A percentile compares a stretch with the other conserved stretches of the same genome.
These are phyloP conservation scores for Ramaria rubella DNA, from an alignment of 768 basidiomycete genomes.

Conservation along the genomic window DNA sequence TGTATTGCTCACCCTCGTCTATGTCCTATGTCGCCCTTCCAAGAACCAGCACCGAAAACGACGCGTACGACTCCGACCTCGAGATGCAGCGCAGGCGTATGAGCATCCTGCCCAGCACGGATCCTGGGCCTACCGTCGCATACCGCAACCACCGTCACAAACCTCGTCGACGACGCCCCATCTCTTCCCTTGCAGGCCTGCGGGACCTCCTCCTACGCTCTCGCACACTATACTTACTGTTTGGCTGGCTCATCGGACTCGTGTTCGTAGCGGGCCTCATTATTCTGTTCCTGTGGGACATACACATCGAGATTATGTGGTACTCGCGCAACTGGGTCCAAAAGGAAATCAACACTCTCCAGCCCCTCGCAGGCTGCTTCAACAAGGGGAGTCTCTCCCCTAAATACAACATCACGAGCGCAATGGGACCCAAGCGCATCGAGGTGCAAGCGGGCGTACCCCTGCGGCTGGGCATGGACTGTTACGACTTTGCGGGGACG, in stretches of 20 bases:
- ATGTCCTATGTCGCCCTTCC: conserved; percentile 3
- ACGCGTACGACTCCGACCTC: background rate
- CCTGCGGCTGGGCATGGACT: conserved; percentile 76
- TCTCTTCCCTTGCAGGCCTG: background rate
- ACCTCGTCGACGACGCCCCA: background rate
- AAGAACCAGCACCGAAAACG: background rate
- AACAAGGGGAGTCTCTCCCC: conserved; percentile 50
- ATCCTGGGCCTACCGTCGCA: too few species aligned
- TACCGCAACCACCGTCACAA: background rate
- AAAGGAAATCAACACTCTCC: conserved; percentile 58
- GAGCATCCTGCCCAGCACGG: background rate
- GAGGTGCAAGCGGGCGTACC: conserved; percentile 78
- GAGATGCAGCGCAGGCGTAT: conserved; percentile 1
- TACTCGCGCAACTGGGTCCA: conserved; percentile 73
- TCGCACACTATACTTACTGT: background rate
- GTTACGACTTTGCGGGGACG: conserved; percentile 88
- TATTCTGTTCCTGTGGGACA: conserved; percentile 51
- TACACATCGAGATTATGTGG: conserved; percentile 79
- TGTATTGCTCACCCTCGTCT: background rate
- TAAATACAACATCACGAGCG: conserved; percentile 59
- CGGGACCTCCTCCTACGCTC: background rate
- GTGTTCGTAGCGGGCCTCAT: conserved; percentile 44
- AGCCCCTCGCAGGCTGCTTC: conserved; percentile 72
- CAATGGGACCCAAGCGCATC: conserved; percentile 54
- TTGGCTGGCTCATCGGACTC: conserved; percentile 18